A percentile compares a stretch with the other conserved stretches of the same genome.
phyloP scores from a whole-genome alignment of 2,329 filamentous ascomycete genomes.

The Fusarium beomiforme region DNA sequence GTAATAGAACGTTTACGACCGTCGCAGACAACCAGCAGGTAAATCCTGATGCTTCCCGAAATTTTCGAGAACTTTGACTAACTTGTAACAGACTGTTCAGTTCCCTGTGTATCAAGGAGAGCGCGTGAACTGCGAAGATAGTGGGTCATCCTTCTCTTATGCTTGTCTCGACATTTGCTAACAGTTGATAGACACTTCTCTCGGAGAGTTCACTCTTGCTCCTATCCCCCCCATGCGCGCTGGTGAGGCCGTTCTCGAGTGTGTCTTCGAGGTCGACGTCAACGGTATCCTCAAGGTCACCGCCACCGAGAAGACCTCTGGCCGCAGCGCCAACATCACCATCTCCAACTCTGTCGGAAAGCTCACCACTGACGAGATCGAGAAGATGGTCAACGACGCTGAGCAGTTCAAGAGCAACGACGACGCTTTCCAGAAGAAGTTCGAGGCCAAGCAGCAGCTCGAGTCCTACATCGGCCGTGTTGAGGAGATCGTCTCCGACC shows the following conservation, averaged over 20 bases:
- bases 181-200: too few species aligned
- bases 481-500: slow-evolving; percentile 98
- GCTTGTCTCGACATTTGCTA: too few species aligned
- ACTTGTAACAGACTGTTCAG: slow-evolving; percentile 41
- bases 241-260: slow-evolving; percentile 95
- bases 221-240: slow-evolving; percentile 90
- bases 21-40: slow-evolving; percentile 76
- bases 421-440: slow-evolving; percentile 99
- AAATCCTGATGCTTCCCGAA: not conserved
- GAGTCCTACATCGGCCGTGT: slow-evolving; percentile 99
- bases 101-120: slow-evolving; percentile 97
- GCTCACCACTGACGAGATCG: slow-evolving; percentile 92
- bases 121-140: slow-evolving; percentile 97
- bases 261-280: slow-evolving; percentile 99
- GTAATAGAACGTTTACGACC: slow-evolving; percentile 79
- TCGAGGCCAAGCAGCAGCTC: slow-evolving; percentile 98
- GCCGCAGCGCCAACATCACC: slow-evolving; percentile 98
- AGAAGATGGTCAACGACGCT: slow-evolving; percentile 97
- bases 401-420: slow-evolving; percentile 99
- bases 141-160: too few species aligned
- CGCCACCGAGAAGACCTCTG: slow-evolving; percentile 98
- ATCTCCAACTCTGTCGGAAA: slow-evolving; percentile 99
- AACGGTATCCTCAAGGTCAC: slow-evolving; percentile 99
- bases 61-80: not conserved
- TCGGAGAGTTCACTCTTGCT: slow-evolving; percentile 96